Evolutionary conservation across 352 stramenopile genomes (phyloP).

Genomic region (Pseudoperonospora humuli): DNA sequence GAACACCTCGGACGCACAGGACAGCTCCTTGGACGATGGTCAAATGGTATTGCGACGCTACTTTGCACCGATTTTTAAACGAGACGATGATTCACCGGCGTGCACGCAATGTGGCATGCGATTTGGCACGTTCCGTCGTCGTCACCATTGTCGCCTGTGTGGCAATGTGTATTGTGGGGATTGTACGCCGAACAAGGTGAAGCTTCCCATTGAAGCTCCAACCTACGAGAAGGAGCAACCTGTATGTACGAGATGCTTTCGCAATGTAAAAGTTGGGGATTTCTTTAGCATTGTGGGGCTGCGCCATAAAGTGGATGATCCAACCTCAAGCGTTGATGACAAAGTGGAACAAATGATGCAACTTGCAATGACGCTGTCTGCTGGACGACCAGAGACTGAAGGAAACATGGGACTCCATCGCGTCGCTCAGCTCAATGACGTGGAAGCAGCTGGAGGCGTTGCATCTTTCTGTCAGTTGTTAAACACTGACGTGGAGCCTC

Average conservation of each 20-base stretch:
- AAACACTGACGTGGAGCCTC: constrained; percentile 35
- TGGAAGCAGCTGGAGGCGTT: constrained; percentile 72
- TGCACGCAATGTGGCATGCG: constrained; percentile 65
- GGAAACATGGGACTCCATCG: constrained; percentile 62
- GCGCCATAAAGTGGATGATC: constrained; percentile 45
- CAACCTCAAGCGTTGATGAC: constrained; percentile 33
- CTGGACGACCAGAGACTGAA: constrained; percentile 52
- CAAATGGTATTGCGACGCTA: constrained; percentile 41
- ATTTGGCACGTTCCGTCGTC: constrained; percentile 67
- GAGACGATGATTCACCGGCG: constrained; percentile 34
- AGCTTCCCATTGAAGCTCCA: constrained; percentile 45
- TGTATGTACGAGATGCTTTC: constrained; percentile 66
- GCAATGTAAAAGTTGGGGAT: constrained; percentile 59
- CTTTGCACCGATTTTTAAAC: constrained; percentile 50
- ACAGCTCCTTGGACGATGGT: constrained; percentile 25
- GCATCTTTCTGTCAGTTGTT: constrained; percentile 65
- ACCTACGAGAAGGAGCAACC: constrained; percentile 65
- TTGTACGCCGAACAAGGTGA: constrained; percentile 64
- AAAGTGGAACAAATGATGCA: constrained; percentile 66
- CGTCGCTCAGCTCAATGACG: constrained; percentile 77
- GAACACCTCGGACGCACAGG: constrained; percentile 4
- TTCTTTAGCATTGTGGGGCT: constrained; percentile 71
- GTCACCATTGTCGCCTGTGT: constrained; percentile 72
- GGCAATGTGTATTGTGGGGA: constrained; percentile 68
- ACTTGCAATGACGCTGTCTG: constrained; percentile 44